phyloP scores from a whole-genome alignment of 768 basidiomycete species.

The Infundibulicybe gibba region DNA sequence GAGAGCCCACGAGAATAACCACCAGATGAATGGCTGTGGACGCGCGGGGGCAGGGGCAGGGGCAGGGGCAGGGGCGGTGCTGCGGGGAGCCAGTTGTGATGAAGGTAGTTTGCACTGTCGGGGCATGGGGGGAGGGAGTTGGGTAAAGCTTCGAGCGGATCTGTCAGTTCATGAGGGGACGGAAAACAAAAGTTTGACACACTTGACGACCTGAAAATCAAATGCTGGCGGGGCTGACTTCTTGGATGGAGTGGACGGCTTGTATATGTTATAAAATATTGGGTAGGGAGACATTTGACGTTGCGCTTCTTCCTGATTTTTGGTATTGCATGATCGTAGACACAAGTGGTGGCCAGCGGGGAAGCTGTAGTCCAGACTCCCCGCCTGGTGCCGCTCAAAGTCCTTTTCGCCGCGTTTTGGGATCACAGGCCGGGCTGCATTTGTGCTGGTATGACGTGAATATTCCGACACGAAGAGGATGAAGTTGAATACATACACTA shows the following conservation, averaged over 20 bases:
- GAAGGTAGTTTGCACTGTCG: conserved; percentile 29
- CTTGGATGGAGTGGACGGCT: conserved; percentile 82
- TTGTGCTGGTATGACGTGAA: conserved; percentile 25
- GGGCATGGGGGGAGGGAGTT: conserved; percentile 60
- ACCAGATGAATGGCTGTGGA: conserved; percentile 13
- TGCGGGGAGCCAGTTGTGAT: conserved; percentile 4
- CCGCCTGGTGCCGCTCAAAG: conserved; percentile 70
- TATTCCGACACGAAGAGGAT: conserved; percentile 8
- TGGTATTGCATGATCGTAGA: conserved; percentile 28
- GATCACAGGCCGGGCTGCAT: conserved; percentile 61
- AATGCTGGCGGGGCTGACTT: conserved; percentile 74
- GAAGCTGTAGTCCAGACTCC: conserved; percentile 74
- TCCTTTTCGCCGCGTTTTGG: conserved; percentile 98
- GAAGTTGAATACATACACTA: conserved; percentile 46
- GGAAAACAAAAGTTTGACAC: conserved; percentile 42
- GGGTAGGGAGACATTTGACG: conserved; percentile 55
- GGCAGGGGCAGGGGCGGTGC: no score
- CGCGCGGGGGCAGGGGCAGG: neutral
- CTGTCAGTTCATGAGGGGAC: conserved; percentile 69
- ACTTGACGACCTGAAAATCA: conserved; percentile 90
- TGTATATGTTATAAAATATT: conserved; percentile 89
- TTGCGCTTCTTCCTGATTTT: conserved; percentile 12
- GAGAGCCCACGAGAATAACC: conserved; percentile 23
- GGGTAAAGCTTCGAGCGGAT: conserved; percentile 69
- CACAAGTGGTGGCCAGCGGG: conserved; percentile 58